These are phyloP conservation scores for Carex cristatella DNA, from an alignment of 176 grass and related monocot genomes.

Conservation along the genomic window DNA sequence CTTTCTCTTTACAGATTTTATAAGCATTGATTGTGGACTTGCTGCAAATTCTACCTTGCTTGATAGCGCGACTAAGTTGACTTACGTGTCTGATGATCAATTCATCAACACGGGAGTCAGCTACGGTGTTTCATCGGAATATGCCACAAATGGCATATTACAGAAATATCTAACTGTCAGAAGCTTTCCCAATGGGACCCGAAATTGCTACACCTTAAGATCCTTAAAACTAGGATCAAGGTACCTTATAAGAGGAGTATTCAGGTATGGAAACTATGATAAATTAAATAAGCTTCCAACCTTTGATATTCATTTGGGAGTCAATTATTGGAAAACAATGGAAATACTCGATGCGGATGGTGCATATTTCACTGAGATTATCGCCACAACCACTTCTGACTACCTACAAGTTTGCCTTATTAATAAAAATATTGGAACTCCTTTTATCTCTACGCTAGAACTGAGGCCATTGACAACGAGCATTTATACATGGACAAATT, in stretches of 20 bases:
- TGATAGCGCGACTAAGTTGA: slow-evolving; percentile 14
- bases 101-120: slow-evolving; percentile 41
- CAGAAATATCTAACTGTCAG: background rate
- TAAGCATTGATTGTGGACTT: slow-evolving; percentile 61
- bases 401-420: slow-evolving; percentile 53
- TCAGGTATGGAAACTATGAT: slow-evolving; percentile 52
- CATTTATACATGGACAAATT: slow-evolving; percentile 35
- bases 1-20: slow-evolving; percentile 40
- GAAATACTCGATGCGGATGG: background rate
- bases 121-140: slow-evolving; percentile 19
- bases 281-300: slow-evolving; percentile 25
- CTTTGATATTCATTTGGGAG: slow-evolving; percentile 52
- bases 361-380: slow-evolving; percentile 7
- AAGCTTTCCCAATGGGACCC: slow-evolving; percentile 28
- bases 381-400: slow-evolving; percentile 26
- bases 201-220: slow-evolving; percentile 54
- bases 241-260: slow-evolving; percentile 41
- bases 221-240: slow-evolving; percentile 34
- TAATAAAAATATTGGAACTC: slow-evolving; percentile 33
- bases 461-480: slow-evolving; percentile 27
- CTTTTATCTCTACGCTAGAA: slow-evolving; percentile 48
- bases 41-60: slow-evolving; percentile 7
- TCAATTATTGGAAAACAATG: slow-evolving; percentile 32
- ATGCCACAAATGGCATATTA: background rate
- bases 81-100: slow-evolving; percentile 49